Evolutionary conservation across 257 asterid species (phyloP), one percentile per base, ranked within the genome.

Genomic region (Gynochthodes officinalis): DNA sequence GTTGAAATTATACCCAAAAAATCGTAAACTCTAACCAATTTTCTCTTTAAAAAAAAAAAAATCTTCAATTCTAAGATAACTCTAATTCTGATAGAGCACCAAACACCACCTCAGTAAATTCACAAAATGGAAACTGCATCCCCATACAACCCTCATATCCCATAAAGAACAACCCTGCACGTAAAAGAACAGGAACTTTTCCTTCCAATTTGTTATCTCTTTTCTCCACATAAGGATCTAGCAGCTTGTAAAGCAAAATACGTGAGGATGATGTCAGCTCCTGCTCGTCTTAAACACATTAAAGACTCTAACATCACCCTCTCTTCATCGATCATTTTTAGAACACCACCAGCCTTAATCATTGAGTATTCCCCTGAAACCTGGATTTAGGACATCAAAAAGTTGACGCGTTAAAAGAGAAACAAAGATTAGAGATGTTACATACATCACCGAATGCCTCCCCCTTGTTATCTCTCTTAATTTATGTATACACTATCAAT

Each of bases 281-380:
- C 98, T 6, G 96, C 97, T 76, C 97, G 92, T 63, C 97, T 82
- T 13, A 94, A 91, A 78, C 98, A 91, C 91, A 88, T 75, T 84
- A 94, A 67, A 1, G 96, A 89, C 84, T 94, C 98, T 93, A 94
- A 78, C 96, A 93, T 93, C 39, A 91, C 98, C 80, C 60, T 84
- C 78, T 94, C 98, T 72, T 94, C 98, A 23, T 94, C 96, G 15
- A 94, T 91, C 96, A 88, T 88, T 70, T 91, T 88, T n/a, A 88
- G 89, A 39, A 78, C 95, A 4, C 97, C 97, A 0, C 96, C 97
- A 16, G 97, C 97, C 81, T 94, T 94, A 35, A 94, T 91, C 99
- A 94, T 94, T 1, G 99, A 91, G 79, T 94, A 94, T 72, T 94
- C 99, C 19, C 99, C 97, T 2, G 99, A 94, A 39, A 94, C 99